phyloP scores from a whole-genome alignment of 1,284 basidiomycete genomes.

The Sporisorium sorghi region DNA sequence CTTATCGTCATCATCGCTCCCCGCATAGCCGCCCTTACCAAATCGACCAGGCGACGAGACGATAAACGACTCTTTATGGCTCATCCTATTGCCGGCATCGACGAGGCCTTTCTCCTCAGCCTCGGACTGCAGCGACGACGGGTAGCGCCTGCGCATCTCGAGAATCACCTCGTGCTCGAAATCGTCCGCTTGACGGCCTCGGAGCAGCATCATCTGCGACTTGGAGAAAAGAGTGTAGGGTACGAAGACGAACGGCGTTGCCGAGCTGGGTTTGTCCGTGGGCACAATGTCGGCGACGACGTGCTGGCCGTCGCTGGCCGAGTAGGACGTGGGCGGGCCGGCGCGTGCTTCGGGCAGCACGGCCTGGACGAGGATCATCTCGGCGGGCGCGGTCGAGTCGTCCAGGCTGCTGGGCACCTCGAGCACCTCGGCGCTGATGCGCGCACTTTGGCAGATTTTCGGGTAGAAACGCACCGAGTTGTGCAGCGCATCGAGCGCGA shows the following conservation, averaged over 20 bases:
- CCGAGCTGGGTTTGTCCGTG: conserved; percentile 70
- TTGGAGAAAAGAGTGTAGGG: conserved; percentile 72
- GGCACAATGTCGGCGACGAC: conserved; percentile 56
- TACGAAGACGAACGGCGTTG: conserved; percentile 72
- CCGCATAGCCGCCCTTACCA: conserved; percentile 28
- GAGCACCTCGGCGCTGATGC: conserved; percentile 72
- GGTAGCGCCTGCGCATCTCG: conserved; percentile 70
- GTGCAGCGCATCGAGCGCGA: conserved; percentile 72
- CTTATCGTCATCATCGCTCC: conserved; percentile 49
- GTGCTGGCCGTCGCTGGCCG: conserved; percentile 68
- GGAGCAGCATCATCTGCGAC: conserved; percentile 72
- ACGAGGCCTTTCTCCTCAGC: conserved; percentile 59
- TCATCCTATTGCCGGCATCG: not conserved
- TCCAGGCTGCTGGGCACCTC: conserved; percentile 71
- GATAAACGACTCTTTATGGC: conserved; percentile 44
- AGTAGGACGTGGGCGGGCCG: conserved; percentile 55
- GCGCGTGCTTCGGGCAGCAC: conserved; percentile 70
- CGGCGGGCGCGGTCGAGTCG: conserved; percentile 64
- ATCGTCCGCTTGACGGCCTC: conserved; percentile 69
- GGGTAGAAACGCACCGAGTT: conserved; percentile 72
- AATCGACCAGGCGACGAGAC: conserved; percentile 19
- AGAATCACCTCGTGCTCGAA: conserved; percentile 68
- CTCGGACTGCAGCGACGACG: conserved; percentile 46
- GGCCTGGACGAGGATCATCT: conserved; percentile 71
- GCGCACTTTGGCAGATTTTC: conserved; percentile 70